Evolutionary conservation across 306 rosid species (phyloP).

Genomic region (Acacia melanoxylon): DNA sequence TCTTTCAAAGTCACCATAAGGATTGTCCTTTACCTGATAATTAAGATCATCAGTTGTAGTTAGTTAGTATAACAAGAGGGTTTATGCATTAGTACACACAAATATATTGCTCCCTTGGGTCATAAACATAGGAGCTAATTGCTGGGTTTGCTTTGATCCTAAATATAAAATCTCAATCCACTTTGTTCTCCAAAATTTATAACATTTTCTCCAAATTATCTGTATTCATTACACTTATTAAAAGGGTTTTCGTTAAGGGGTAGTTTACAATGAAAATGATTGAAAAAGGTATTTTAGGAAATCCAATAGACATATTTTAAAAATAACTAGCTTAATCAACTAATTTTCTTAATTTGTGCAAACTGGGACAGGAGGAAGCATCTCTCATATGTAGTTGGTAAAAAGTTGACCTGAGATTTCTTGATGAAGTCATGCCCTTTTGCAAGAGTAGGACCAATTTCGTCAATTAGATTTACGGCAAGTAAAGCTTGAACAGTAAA

Average conservation of each 20-base stretch:
- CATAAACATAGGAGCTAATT: too few species aligned
- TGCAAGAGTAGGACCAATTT: conserved; percentile 49
- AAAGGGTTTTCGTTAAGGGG: neutral
- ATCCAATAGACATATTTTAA: too few species aligned
- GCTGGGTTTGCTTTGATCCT: neutral
- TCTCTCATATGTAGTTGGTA: neutral
- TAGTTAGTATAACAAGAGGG: neutral
- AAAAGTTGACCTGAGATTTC: conserved; percentile 55
- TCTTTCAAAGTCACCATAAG: conserved; percentile 56
- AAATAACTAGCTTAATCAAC: too few species aligned
- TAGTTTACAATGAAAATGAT: neutral
- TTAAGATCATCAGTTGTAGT: neutral
- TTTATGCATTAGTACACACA: neutral
- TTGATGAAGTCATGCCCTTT: conserved; percentile 69
- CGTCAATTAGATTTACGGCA: conserved; percentile 47
- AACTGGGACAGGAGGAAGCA: too few species aligned
- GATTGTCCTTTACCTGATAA: conserved; percentile 55
- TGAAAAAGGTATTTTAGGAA: neutral
- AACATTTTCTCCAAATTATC: neutral
- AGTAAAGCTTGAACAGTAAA: conserved; percentile 71
- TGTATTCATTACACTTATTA: too few species aligned
- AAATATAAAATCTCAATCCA: neutral
- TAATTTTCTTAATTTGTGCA: too few species aligned
- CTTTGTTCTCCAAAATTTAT: too few species aligned
- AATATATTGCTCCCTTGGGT: too few species aligned